Percentiles rank a stretch among this genome's conserved stretches.
Evolutionary conservation across 1,139 yeast species (phyloP).

Genomic region (Spencermartinsiella ligniputridi): DNA sequence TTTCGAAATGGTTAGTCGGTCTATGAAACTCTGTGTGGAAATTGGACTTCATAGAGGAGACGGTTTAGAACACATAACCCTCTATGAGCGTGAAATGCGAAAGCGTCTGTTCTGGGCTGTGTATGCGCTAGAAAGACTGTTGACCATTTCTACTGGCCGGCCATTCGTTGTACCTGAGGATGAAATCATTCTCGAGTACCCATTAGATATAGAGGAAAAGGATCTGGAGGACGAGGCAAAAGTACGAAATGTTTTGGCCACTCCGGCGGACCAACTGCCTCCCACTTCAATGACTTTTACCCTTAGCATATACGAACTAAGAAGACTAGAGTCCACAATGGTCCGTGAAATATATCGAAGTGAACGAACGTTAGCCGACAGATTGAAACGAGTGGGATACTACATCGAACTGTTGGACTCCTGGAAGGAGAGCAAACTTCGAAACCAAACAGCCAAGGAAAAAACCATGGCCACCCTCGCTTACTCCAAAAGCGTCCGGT

Average conservation of each 20-base stretch:
- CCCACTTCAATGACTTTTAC: constrained; percentile 39
- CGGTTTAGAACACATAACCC: constrained; percentile 18
- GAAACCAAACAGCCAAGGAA: constrained; percentile 16
- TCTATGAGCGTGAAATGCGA: constrained; percentile 36
- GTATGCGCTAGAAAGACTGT: constrained; percentile 51
- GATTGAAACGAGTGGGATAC: constrained; percentile 25
- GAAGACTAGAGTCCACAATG: constrained; percentile 53
- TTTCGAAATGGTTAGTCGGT: constrained; percentile 48
- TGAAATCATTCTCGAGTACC: constrained; percentile 43
- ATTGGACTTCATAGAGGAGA: constrained; percentile 21
- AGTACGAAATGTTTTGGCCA: neutral
- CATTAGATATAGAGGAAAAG: constrained; percentile 34
- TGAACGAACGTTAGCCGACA: constrained; percentile 29
- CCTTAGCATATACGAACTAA: constrained; percentile 48
- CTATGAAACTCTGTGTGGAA: constrained; percentile 37
- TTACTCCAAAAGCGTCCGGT: constrained; percentile 52
- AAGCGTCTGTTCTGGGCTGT: constrained; percentile 58
- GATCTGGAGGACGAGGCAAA: constrained; percentile 18
- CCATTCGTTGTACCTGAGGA: constrained; percentile 46
- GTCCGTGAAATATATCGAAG: constrained; percentile 46
- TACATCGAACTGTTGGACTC: constrained; percentile 20
- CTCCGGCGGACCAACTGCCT: constrained; percentile 10
- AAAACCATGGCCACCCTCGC: constrained; percentile 44
- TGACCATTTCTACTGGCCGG: constrained; percentile 53
- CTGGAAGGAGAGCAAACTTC: constrained; percentile 18